Evolutionary conservation across 2,329 filamentous ascomycete genomes (phyloP).

Genomic region (Penicillium sp.): DNA sequence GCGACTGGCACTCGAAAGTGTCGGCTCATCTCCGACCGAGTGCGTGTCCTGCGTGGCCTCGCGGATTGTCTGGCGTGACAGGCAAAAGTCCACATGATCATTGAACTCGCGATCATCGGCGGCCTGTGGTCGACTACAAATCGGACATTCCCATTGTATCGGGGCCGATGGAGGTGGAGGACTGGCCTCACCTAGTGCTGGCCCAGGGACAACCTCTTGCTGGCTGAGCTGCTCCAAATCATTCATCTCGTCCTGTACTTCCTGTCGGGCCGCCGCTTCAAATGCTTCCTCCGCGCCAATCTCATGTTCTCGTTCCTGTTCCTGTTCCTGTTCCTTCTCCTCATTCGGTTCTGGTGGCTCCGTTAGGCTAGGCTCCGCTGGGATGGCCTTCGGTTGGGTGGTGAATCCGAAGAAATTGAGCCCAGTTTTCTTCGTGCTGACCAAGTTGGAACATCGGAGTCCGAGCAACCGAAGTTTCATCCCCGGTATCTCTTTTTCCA

Average conservation of each 20-base stretch:
- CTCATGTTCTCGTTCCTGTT: constrained; percentile 59
- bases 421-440: constrained; percentile 81
- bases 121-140: constrained; percentile 76
- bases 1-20: constrained; percentile 11
- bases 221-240: constrained; percentile 67
- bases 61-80: constrained; percentile 83
- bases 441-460: constrained; percentile 81
- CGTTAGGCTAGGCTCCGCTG: constrained; percentile 22
- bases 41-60: constrained; percentile 68
- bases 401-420: constrained; percentile 75
- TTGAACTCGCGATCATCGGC: constrained; percentile 82
- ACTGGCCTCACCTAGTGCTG: constrained; percentile 26
- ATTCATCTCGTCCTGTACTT: constrained; percentile 64
- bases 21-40: constrained; percentile 35
- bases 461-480: constrained; percentile 87
- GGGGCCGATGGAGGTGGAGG: constrained; percentile 31
- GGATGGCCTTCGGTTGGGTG: constrained; percentile 27
- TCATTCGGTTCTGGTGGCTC: constrained; percentile 6
- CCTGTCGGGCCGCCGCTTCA: constrained; percentile 63
- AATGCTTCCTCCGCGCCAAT: constrained; percentile 70
- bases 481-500: constrained; percentile 80
- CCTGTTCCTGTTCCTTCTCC: no score
- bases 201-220: constrained; percentile 40
- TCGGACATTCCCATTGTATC: constrained; percentile 81
- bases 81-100: constrained; percentile 87